Base-by-base conservation (phyloP, 805 yeast genomes). In the Candida mattraensis region DNA sequence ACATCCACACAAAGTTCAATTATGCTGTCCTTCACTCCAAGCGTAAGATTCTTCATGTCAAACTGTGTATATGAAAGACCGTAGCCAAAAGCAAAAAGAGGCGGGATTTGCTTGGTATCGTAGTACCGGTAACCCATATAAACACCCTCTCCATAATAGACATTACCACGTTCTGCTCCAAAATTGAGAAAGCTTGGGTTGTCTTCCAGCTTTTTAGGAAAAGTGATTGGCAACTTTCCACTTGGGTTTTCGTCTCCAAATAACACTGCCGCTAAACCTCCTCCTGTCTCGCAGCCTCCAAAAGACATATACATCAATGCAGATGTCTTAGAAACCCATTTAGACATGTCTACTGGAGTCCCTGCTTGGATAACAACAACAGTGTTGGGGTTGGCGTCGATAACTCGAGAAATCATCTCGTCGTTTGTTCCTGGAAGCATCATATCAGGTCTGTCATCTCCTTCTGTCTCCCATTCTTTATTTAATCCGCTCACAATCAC, bases 51-150 rank as follows among this genome's bases (percentile, higher is more conserved):
- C 5, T 48, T 39, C 33, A 66, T 42, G 20, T 51, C 50, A 42
- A 67, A 69, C 0, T 57, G 33, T 17, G 73, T 64, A 51, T 67
- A 70, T 3, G 72, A 66, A 41, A 69, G 54, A 11, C 74, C 74
- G 39, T 44, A 60, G 1, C 75, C 75, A 41, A 69, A 70, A 11
- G 72, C 69, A 50, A 60, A 70, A 31, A 66, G 55, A 6, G 61
- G 66, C 6, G 57, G 55, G 12, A 52, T 44, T 24, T 61, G 54
- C 31, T 54, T 48, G 44, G 62, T 64, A 30, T 69, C 72, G 47
- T 66, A 70, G 51, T 47, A 68, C 24, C 69, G 53, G 56, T 70
- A 68, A 5, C 74, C 74, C 18, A 68, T 66, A 42, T 58, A 69
- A 6, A 69, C 61, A 48, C 67, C 74, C 46, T 69, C 74, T 18